These are phyloP conservation scores for Penicillium waksmanii DNA, from an alignment of 495 filamentous ascomycete species.

Conservation along the genomic window DNA sequence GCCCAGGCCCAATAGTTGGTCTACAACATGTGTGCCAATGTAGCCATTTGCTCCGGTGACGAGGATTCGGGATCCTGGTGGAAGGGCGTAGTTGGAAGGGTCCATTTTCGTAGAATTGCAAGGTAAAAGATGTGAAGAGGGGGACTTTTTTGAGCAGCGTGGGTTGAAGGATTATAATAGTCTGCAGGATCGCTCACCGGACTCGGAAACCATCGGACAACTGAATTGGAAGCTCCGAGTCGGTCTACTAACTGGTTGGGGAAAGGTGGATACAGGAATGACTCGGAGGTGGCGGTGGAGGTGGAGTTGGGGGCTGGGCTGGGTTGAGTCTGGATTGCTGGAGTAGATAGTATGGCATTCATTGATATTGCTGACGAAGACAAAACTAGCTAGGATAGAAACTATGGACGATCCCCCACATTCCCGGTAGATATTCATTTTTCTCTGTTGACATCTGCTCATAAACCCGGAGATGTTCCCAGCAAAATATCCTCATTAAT, in stretches of 20 bases:
- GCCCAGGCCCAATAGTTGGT: conserved; percentile 52
- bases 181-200: too few relatives aligned
- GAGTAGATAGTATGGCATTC: background rate
- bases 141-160: too few relatives aligned
- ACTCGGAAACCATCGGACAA: too few relatives aligned
- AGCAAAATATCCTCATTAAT: conserved; percentile 13
- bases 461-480: background rate
- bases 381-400: conserved; percentile 1
- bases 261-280: too few relatives aligned
- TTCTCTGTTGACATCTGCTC: too few relatives aligned
- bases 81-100: background rate
- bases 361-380: background rate
- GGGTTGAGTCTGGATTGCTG: background rate
- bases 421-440: background rate
- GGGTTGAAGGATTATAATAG: too few relatives aligned
- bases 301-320: too few relatives aligned
- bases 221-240: too few relatives aligned
- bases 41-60: conserved; percentile 62
- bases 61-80: conserved; percentile 21
- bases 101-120: background rate
- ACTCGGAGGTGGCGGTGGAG: too few relatives aligned
- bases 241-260: too few relatives aligned
- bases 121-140: background rate
- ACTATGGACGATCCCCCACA: conserved; percentile 7
- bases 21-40: conserved; percentile 55